These are phyloP conservation scores for Solanum chiquidenum DNA, from an alignment of 257 asterid species.

Conservation along the genomic window DNA sequence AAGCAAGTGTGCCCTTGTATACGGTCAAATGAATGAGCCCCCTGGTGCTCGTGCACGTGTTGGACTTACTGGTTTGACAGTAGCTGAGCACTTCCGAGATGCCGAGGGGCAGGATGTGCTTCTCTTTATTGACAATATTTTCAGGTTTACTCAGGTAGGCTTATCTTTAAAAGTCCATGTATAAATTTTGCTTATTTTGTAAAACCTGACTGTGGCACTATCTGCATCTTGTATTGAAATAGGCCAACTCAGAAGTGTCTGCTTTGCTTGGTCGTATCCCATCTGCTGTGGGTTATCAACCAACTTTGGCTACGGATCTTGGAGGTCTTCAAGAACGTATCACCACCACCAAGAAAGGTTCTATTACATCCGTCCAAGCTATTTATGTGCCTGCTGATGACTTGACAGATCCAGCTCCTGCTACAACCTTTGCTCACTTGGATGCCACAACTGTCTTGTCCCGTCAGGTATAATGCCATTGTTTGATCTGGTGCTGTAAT, in stretches of 20 bases:
- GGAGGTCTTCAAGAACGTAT: slow-evolving; percentile 99
- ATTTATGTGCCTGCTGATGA: slow-evolving; percentile 99
- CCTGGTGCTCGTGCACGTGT: slow-evolving; percentile 99
- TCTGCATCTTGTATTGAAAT: neutral
- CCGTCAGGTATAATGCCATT: slow-evolving; percentile 39
- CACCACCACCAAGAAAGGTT: slow-evolving; percentile 91
- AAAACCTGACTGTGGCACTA: neutral
- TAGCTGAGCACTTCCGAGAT: slow-evolving; percentile 98
- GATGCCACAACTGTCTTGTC: slow-evolving; percentile 98
- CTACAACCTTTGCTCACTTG: slow-evolving; percentile 99
- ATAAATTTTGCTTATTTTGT: neutral
- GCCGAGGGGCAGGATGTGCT: slow-evolving; percentile 99
- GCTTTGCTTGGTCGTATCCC: slow-evolving; percentile 99
- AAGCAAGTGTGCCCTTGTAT: slow-evolving; percentile 97
- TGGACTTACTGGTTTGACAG: slow-evolving; percentile 96
- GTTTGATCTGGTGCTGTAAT: neutral
- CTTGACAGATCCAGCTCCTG: slow-evolving; percentile 99
- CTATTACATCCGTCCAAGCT: slow-evolving; percentile 96
- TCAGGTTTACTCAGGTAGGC: slow-evolving; percentile 89
- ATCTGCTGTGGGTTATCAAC: slow-evolving; percentile 98
- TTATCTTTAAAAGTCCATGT: neutral
- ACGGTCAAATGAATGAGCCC: slow-evolving; percentile 99
- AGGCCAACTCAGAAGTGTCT: slow-evolving; percentile 99
- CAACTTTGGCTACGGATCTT: slow-evolving; percentile 98
- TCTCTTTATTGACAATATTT: slow-evolving; percentile 93